Conservation (phyloP, 2,329 filamentous ascomycete species). For the Hypoxylon sp. region DNA sequence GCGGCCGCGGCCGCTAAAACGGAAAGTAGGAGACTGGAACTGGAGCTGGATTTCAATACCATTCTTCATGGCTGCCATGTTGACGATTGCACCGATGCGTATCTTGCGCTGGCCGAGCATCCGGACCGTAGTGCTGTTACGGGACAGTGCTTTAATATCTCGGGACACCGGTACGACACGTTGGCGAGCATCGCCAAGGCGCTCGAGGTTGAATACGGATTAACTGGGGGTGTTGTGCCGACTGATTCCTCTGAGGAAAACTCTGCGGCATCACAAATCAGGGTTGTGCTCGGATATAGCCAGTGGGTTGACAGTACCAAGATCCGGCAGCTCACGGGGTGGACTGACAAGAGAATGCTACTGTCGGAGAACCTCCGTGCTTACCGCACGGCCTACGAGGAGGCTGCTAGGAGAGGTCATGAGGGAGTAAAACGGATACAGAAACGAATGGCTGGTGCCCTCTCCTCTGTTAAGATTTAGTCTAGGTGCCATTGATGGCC, state of each 20-base stretch:
- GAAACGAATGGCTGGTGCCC: no score
- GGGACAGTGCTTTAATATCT: slow-evolving; percentile 57
- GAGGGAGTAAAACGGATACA: no score
- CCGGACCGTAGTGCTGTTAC: slow-evolving; percentile 43
- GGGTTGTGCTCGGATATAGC: slow-evolving; percentile 47
- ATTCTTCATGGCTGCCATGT: slow-evolving; percentile 59
- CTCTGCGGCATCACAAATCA: slow-evolving; percentile 2
- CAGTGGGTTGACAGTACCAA: slow-evolving; percentile 56
- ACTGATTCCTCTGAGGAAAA: slow-evolving; percentile 33
- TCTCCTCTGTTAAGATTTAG: slow-evolving; percentile 1
- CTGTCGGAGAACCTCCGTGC: slow-evolving; percentile 50
- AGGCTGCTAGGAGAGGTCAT: slow-evolving; percentile 36
- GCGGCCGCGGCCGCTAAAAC: slow-evolving; percentile 40
- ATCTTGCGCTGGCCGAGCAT: slow-evolving; percentile 55
- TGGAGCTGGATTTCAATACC: slow-evolving; percentile 48
- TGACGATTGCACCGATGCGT: slow-evolving; percentile 59
- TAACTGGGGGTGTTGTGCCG: slow-evolving; percentile 43
- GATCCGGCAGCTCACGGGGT: slow-evolving; percentile 51
- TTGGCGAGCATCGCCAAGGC: slow-evolving; percentile 50
- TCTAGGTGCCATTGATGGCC: not conserved
- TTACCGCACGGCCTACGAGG: slow-evolving; percentile 53
- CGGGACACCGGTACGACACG: slow-evolving; percentile 55
- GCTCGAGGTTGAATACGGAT: slow-evolving; percentile 52
- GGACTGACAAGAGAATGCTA: slow-evolving; percentile 49
- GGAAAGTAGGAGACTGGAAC: slow-evolving; percentile 35